Evolutionary conservation across 2,329 filamentous ascomycete genomes (phyloP).

Genomic region (Metarhizium humberi): DNA sequence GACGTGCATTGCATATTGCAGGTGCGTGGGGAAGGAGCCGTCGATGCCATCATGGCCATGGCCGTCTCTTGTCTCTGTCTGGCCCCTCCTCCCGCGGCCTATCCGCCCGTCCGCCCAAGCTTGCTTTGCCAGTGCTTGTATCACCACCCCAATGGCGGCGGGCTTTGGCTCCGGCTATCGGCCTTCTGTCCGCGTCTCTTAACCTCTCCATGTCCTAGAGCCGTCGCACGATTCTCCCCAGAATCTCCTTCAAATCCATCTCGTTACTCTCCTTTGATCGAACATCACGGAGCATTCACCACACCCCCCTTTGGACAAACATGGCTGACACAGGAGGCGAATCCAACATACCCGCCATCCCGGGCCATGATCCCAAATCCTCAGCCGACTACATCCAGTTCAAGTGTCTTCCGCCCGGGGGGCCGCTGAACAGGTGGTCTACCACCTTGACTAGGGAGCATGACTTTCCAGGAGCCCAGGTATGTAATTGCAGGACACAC

Average conservation of each 20-base stretch:
- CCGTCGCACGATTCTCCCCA: too few relatives aligned
- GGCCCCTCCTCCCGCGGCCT: too few relatives aligned
- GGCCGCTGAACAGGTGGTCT: constrained; percentile 73
- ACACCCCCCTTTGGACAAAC: neutral
- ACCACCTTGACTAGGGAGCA: constrained; percentile 72
- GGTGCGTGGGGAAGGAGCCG: too few relatives aligned
- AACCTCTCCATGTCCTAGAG: neutral
- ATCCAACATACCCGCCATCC: constrained; percentile 10
- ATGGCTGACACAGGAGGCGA: constrained; percentile 17
- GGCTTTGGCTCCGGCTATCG: neutral
- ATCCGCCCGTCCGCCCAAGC: too few relatives aligned
- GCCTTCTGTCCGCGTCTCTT: neutral
- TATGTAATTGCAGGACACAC: constrained; percentile 22
- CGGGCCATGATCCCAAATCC: constrained; percentile 31
- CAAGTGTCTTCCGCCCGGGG: constrained; percentile 39
- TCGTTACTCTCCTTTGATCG: too few relatives aligned
- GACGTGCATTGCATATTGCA: too few relatives aligned
- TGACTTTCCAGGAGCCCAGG: constrained; percentile 88
- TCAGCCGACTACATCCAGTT: constrained; percentile 46
- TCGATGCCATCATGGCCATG: too few relatives aligned
- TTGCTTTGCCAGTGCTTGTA: too few relatives aligned
- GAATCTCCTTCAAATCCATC: too few relatives aligned
- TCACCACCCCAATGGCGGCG: too few relatives aligned
- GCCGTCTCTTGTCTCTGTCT: too few relatives aligned
- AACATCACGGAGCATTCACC: too few relatives aligned